Evolutionary conservation across 768 basidiomycete species (phyloP).

Genomic region (Lenzites betulinus): DNA sequence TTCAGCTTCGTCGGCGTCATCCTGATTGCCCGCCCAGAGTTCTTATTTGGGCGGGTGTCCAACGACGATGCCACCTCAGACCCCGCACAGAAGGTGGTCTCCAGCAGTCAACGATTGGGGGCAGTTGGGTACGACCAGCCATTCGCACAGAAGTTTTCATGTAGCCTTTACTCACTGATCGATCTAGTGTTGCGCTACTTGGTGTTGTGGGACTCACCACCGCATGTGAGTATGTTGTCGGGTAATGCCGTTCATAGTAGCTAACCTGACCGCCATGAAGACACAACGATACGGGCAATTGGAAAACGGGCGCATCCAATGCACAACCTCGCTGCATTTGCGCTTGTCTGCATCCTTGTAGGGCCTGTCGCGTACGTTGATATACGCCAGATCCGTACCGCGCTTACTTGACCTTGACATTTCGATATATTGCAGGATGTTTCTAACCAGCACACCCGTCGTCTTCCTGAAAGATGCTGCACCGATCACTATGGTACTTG

Average conservation of each 20-base stretch:
- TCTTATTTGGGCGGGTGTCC: conserved; percentile 57
- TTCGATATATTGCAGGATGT: conserved; percentile 39
- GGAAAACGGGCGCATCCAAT: conserved; percentile 76
- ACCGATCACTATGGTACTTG: conserved; percentile 46
- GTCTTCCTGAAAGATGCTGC: conserved; percentile 45
- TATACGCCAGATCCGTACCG: not conserved
- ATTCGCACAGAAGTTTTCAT: not conserved
- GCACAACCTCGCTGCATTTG: conserved; percentile 71
- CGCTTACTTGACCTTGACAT: not conserved
- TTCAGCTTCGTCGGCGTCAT: conserved; percentile 74
- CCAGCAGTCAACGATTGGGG: conserved; percentile 44
- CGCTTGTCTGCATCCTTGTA: conserved; percentile 51
- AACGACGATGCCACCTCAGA: not conserved
- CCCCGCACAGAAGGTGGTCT: conserved; percentile 2
- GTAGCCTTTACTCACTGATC: not conserved
- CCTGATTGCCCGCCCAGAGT: conserved; percentile 77
- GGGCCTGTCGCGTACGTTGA: conserved; percentile 34
- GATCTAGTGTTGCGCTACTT: conserved; percentile 56
- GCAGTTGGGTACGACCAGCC: conserved; percentile 54
- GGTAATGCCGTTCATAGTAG: no score
- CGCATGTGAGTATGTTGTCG: conserved; percentile 54
- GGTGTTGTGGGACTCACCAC: conserved; percentile 66
- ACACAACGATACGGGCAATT: conserved; percentile 61
- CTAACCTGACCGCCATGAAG: conserved; percentile 30
- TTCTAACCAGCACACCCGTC: conserved; percentile 39